These are phyloP conservation scores for Phaeoacremonium minimum DNA, from an alignment of 2,329 filamentous ascomycete genomes.

Conservation along the genomic window DNA sequence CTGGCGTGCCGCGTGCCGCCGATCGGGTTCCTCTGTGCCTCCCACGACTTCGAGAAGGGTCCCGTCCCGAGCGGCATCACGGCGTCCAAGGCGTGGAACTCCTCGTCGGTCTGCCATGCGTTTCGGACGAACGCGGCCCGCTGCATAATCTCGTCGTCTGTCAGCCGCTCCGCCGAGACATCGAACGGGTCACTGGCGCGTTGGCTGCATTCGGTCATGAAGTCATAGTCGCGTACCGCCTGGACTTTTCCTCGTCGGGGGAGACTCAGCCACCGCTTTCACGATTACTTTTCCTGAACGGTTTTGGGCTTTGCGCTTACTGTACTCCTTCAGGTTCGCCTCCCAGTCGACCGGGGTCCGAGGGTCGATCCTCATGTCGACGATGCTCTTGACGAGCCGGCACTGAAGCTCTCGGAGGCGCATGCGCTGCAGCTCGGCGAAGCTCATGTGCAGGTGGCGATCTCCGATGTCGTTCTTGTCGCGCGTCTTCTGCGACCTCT, in stretches of 20 bases:
- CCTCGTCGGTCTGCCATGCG: no score
- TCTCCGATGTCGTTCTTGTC: no score
- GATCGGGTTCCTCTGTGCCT: neutral
- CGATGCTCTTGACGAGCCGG: neutral
- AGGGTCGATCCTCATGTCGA: neutral
- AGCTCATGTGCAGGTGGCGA: conserved; percentile 3
- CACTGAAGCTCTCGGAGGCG: conserved; percentile 1
- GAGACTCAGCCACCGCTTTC: no score
- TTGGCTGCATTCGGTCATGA: conserved; percentile 1
- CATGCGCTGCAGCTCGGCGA: conserved; percentile 5
- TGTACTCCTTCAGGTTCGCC: neutral
- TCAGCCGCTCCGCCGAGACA: neutral
- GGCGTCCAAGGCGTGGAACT: no score
- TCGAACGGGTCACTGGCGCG: neutral
- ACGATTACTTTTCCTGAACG: no score
- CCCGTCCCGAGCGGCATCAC: no score
- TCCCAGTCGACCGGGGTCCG: neutral
- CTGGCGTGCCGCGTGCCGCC: neutral
- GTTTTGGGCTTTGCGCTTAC: no score
- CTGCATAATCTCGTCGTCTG: no score
- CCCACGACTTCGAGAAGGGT: no score
- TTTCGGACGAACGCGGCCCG: no score
- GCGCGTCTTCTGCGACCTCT: no score
- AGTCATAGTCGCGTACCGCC: conserved; percentile 2
- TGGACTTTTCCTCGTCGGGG: neutral